phyloP scores from a whole-genome alignment of 1,284 basidiomycete genomes.

The Cutaneotrichosporon mucoides region DNA sequence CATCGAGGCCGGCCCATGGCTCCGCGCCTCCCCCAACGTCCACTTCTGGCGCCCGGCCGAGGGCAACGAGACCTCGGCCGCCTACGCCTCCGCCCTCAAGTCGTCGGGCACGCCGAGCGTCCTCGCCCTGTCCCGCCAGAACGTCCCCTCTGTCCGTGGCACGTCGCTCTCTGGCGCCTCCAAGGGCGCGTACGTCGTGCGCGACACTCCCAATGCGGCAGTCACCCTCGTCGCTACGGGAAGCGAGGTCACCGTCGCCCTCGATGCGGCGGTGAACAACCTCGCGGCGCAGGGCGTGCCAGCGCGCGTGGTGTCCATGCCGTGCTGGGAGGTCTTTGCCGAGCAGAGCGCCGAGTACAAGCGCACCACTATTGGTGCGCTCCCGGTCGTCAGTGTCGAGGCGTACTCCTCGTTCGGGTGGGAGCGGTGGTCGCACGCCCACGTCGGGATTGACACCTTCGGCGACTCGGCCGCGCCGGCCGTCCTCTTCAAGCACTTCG shows the following conservation, averaged over 20 bases:
- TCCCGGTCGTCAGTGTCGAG: conserved; percentile 82
- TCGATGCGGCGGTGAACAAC: conserved; percentile 70
- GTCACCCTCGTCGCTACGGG: conserved; percentile 85
- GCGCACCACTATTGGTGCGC: conserved; percentile 77
- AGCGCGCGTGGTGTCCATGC: conserved; percentile 78
- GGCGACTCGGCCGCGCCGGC: conserved; percentile 86
- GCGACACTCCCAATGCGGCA: conserved; percentile 66
- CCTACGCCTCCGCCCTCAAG: conserved; percentile 75
- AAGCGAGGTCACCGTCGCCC: conserved; percentile 71
- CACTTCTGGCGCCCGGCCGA: conserved; percentile 90
- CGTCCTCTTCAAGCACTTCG: conserved; percentile 68
- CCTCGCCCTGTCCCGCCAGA: conserved; percentile 46
- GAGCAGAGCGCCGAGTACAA: conserved; percentile 74
- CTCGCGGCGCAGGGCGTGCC: conserved; percentile 72
- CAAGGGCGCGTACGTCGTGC: conserved; percentile 84
- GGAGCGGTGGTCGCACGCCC: conserved; percentile 83
- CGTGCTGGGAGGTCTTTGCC: conserved; percentile 84
- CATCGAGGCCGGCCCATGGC: conserved; percentile 77
- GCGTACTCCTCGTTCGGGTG: conserved; percentile 73
- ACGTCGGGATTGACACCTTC: conserved; percentile 73
- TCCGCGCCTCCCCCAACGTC: conserved; percentile 85
- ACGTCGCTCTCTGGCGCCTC: conserved; percentile 78
- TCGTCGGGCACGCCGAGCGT: conserved; percentile 70
- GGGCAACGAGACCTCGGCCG: conserved; percentile 87
- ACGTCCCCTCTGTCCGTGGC: conserved; percentile 80